A percentile compares a stretch with the other conserved stretches of the same genome.
These are phyloP conservation scores for Penicillium sp. DNA, from an alignment of 2,329 filamentous ascomycete genomes.

Conservation along the genomic window DNA sequence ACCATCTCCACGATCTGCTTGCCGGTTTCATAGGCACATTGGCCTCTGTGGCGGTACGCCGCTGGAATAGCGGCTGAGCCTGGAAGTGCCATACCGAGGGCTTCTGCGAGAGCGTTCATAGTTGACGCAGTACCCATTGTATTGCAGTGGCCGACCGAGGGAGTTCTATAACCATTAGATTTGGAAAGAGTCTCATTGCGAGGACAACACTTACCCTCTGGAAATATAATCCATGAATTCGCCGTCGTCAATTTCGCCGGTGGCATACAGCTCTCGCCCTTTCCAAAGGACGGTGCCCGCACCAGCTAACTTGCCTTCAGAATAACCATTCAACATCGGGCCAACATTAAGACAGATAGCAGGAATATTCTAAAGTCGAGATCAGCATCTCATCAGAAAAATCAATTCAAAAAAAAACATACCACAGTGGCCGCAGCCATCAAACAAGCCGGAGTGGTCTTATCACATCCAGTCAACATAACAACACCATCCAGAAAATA, in stretches of 20 bases:
- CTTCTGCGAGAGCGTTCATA: slow-evolving; percentile 55
- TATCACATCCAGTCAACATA: slow-evolving; percentile 54
- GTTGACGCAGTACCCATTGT: slow-evolving; percentile 57
- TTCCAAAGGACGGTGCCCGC: slow-evolving; percentile 52
- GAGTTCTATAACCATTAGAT: slow-evolving; percentile 34
- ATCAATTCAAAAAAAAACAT: slow-evolving; percentile 8
- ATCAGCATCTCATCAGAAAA: too few relatives aligned
- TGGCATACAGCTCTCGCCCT: slow-evolving; percentile 49
- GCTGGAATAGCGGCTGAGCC: slow-evolving; percentile 55
- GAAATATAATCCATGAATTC: slow-evolving; percentile 50
- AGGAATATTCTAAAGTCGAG: slow-evolving; percentile 54
- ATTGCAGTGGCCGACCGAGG: slow-evolving; percentile 52
- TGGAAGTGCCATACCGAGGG: slow-evolving; percentile 54
- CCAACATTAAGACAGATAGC: slow-evolving; percentile 55
- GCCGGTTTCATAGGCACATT: slow-evolving; percentile 52
- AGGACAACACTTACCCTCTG: slow-evolving; percentile 31
- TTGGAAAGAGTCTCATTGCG: background rate
- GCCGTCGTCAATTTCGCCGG: slow-evolving; percentile 48
- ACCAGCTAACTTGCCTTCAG: slow-evolving; percentile 43
- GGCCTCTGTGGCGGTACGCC: slow-evolving; percentile 49
- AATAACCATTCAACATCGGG: slow-evolving; percentile 54
- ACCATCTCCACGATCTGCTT: slow-evolving; percentile 54
- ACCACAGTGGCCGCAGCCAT: slow-evolving; percentile 55
- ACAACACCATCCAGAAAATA: slow-evolving; percentile 55
- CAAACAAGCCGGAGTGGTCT: slow-evolving; percentile 53